These are phyloP conservation scores for Monilinia laxa DNA, from an alignment of 2,329 filamentous ascomycete species.

Conservation along the genomic window DNA sequence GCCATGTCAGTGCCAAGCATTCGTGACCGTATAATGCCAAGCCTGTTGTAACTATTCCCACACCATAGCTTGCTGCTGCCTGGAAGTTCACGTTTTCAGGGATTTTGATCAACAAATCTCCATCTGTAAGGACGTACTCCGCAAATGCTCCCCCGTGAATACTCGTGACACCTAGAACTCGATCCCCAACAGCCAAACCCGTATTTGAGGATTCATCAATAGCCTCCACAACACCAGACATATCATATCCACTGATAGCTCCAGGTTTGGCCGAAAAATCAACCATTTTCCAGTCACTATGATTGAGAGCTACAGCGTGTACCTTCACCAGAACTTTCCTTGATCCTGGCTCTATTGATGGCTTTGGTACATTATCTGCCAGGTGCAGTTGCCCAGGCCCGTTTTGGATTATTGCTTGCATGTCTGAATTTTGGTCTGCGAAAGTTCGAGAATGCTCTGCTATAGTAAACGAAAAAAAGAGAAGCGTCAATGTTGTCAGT, in stretches of 20 bases:
- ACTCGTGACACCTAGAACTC: constrained; percentile 19
- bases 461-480: background rate
- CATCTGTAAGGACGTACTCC: constrained; percentile 18
- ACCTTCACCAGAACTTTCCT: constrained; percentile 8
- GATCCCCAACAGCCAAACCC: constrained; percentile 14
- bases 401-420: constrained; percentile 14
- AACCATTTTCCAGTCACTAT: constrained; percentile 22
- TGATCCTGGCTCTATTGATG: constrained; percentile 10
- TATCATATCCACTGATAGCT: constrained; percentile 21
- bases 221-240: constrained; percentile 19
- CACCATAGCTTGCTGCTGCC: constrained; percentile 3
- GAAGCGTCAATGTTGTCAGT: too few relatives aligned
- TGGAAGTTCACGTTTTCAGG: constrained; percentile 5
- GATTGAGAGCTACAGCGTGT: constrained; percentile 20
- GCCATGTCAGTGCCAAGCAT: constrained; percentile 1
- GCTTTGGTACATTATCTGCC: background rate
- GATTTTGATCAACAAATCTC: constrained; percentile 19
- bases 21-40: constrained; percentile 16
- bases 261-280: constrained; percentile 19
- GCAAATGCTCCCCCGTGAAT: constrained; percentile 23
- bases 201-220: background rate
- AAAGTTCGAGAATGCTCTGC: background rate
- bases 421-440: background rate
- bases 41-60: constrained; percentile 14
- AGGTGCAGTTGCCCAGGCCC: constrained; percentile 9